Evolutionary conservation across 306 rosid species (phyloP).

Genomic region (Rosa rugosa): DNA sequence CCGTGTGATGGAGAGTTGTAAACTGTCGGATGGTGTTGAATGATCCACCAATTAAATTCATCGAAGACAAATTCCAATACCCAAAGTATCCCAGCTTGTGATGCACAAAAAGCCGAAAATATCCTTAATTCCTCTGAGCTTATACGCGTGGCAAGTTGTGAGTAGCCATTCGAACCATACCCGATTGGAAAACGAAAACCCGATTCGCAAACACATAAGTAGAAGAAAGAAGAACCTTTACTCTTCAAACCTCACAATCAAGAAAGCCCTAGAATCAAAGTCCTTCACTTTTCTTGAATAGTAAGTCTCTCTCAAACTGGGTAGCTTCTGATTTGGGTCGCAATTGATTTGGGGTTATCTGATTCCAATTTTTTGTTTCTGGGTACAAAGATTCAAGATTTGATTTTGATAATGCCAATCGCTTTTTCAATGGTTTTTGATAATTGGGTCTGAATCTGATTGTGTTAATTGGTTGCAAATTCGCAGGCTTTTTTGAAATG

Average conservation of each 20-base stretch:
- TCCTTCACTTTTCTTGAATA: not conserved
- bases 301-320: not conserved
- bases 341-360: not conserved
- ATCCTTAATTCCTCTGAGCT: no score
- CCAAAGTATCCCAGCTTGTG: no score
- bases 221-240: not conserved
- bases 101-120: no score
- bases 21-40: no score
- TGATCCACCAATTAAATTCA: no score
- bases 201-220: not conserved
- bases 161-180: not conserved
- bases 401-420: not conserved
- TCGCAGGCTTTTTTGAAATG: conserved; percentile 16
- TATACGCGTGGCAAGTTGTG: not conserved
- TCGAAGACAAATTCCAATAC: no score
- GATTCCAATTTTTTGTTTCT: not conserved
- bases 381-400: not conserved
- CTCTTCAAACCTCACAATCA: not conserved
- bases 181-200: not conserved
- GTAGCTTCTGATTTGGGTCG: not conserved
- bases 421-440: not conserved
- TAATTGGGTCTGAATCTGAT: not conserved
- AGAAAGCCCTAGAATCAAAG: not conserved
- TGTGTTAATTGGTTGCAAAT: not conserved
- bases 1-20: no score